Percentiles rank a stretch among this genome's conserved stretches.
Conservation (phyloP, 2,329 filamentous ascomycete species). For the Emergomyces orientalis region DNA sequence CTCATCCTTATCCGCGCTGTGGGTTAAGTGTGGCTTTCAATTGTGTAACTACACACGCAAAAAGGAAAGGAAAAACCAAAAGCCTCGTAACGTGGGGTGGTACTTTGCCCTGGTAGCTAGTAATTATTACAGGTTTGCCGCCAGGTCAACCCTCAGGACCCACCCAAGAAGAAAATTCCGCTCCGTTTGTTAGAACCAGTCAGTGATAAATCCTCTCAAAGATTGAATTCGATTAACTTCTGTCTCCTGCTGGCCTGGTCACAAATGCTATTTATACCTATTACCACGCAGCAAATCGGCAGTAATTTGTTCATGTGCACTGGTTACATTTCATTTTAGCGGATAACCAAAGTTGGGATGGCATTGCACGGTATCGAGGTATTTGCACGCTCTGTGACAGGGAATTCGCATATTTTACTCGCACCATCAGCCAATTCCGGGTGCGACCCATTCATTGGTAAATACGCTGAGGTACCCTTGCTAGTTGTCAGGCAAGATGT, state of each 20-base stretch:
- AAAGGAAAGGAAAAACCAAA: background rate
- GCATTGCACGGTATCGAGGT: background rate
- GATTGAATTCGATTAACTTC: background rate
- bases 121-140: background rate
- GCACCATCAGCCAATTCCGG: background rate
- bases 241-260: background rate
- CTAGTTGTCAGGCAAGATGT: background rate
- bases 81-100: background rate
- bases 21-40: background rate
- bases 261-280: background rate
- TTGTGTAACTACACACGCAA: background rate
- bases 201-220: background rate
- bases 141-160: background rate
- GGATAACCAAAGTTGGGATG: background rate
- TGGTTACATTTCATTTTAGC: background rate
- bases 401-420: background rate
- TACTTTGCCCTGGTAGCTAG: background rate
- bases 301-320: background rate
- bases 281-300: background rate
- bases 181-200: background rate
- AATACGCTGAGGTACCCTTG: background rate
- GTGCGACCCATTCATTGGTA: background rate
- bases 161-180: background rate
- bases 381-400: background rate
- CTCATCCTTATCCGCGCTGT: background rate